These are phyloP conservation scores for Croton setiger DNA, from an alignment of 441 rosid species.

Conservation along the genomic window DNA sequence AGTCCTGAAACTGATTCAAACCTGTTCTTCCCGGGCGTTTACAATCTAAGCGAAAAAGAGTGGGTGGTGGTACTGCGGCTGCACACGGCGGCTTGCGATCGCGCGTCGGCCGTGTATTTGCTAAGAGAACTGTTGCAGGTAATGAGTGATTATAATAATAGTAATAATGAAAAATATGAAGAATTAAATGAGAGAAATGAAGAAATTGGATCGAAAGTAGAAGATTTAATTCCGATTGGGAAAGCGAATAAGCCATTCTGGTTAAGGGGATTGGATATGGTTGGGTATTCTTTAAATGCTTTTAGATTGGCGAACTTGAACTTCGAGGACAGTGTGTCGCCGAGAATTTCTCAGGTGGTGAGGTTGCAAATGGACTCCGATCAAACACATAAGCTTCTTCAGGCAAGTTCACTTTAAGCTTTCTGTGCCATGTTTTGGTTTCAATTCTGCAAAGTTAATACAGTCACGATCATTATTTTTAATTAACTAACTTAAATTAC, in stretches of 20 bases:
- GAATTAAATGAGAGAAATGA: slow-evolving; percentile 19
- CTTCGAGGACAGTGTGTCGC: slow-evolving; percentile 45
- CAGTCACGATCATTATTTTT: not conserved
- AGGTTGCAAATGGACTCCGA: slow-evolving; percentile 48
- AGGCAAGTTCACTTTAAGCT: slow-evolving; percentile 33
- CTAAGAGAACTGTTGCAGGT: slow-evolving; percentile 40
- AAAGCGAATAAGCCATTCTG: slow-evolving; percentile 70
- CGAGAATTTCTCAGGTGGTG: slow-evolving; percentile 49
- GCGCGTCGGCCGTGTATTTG: slow-evolving; percentile 60
- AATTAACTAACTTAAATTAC: too few species aligned
- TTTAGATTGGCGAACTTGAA: slow-evolving; percentile 54
- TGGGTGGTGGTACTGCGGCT: slow-evolving; percentile 56
- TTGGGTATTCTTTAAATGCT: slow-evolving; percentile 84
- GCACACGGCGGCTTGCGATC: slow-evolving; percentile 74
- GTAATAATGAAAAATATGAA: slow-evolving; percentile 20
- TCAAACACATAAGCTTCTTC: slow-evolving; percentile 46
- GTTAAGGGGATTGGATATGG: slow-evolving; percentile 82
- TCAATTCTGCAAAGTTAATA: not conserved
- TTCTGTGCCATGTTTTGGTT: not conserved
- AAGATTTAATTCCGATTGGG: slow-evolving; percentile 67
- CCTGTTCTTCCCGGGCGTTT: slow-evolving; percentile 45
- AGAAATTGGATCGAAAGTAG: slow-evolving; percentile 48
- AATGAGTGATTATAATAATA: slow-evolving; percentile 21
- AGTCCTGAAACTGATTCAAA: slow-evolving; percentile 28
- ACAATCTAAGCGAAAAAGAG: slow-evolving; percentile 38